Conservation (phyloP, 176 grass and related monocot genomes). For the Aechmea fasciata region DNA sequence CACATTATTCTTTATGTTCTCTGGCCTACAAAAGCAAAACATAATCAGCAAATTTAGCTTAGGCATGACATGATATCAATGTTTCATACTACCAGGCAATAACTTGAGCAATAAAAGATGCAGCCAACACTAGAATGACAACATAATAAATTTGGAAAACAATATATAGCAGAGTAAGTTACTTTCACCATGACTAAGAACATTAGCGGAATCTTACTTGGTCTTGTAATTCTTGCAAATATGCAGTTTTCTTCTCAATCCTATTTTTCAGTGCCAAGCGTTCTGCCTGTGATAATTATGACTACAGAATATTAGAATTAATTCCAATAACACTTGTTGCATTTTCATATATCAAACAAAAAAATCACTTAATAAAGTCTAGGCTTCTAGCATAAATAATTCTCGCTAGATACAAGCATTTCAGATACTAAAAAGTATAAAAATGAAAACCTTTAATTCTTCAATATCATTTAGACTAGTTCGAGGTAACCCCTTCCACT, state of each 20-base stretch:
- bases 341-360: neutral
- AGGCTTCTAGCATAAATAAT: neutral
- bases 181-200: too few species aligned
- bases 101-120: too few species aligned
- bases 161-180: too few species aligned
- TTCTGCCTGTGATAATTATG: conserved; percentile 40
- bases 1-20: too few species aligned
- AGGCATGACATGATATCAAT: too few species aligned
- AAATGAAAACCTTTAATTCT: conserved; percentile 64
- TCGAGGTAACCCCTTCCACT: conserved; percentile 93
- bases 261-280: conserved; percentile 55
- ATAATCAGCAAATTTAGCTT: too few species aligned
- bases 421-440: neutral
- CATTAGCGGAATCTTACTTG: conserved; percentile 48
- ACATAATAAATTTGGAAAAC: too few species aligned
- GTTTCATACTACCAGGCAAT: too few species aligned
- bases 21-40: too few species aligned
- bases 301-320: neutral
- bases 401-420: neutral
- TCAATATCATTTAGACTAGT: conserved; percentile 87
- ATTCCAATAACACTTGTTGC: too few species aligned
- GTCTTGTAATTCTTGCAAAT: conserved; percentile 93
- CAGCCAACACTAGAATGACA: too few species aligned
- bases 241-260: conserved; percentile 88
- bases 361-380: neutral